Percentiles rank a stretch among this genome's conserved stretches.
These are phyloP conservation scores for Kewa caespitosa DNA, from an alignment of 179 eudicot species.

Conservation along the genomic window DNA sequence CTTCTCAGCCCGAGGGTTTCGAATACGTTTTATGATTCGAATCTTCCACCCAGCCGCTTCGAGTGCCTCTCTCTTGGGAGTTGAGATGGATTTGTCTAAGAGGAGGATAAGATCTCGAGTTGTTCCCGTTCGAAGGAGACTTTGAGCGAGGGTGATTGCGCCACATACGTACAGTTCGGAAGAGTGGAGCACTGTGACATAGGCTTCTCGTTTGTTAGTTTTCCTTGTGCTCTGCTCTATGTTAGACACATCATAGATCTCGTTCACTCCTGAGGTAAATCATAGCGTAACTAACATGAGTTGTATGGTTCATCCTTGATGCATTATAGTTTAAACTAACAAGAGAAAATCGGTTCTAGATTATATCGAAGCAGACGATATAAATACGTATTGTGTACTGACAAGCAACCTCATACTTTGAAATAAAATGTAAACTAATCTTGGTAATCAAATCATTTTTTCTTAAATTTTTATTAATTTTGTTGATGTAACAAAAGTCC, in stretches of 20 bases:
- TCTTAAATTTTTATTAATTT: too few species aligned
- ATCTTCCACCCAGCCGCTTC: conserved; percentile 72
- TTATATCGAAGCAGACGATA: too few species aligned
- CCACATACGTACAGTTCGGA: conserved; percentile 87
- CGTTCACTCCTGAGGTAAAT: conserved; percentile 46
- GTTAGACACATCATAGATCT: conserved; percentile 53
- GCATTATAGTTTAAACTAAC: too few species aligned
- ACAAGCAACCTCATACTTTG: too few species aligned
- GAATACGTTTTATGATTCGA: conserved; percentile 68
- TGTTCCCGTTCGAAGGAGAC: conserved; percentile 63
- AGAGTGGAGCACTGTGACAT: conserved; percentile 85
- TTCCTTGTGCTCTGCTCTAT: conserved; percentile 33
- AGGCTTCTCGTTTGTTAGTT: conserved; percentile 58
- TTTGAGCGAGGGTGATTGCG: conserved; percentile 81
- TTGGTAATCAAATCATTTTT: too few species aligned
- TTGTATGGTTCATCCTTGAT: too few species aligned
- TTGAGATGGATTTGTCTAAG: conserved; percentile 69
- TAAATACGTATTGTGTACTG: too few species aligned
- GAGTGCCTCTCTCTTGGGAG: conserved; percentile 55
- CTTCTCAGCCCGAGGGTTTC: conserved; percentile 71
- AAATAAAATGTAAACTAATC: too few species aligned
- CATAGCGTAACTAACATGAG: too few species aligned
- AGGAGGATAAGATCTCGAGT: conserved; percentile 81
- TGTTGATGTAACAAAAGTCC: background rate
- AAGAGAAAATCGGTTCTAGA: too few species aligned